These are phyloP conservation scores for Calamus simplicifolius DNA, from an alignment of 176 grass and related monocot genomes.

Conservation along the genomic window DNA sequence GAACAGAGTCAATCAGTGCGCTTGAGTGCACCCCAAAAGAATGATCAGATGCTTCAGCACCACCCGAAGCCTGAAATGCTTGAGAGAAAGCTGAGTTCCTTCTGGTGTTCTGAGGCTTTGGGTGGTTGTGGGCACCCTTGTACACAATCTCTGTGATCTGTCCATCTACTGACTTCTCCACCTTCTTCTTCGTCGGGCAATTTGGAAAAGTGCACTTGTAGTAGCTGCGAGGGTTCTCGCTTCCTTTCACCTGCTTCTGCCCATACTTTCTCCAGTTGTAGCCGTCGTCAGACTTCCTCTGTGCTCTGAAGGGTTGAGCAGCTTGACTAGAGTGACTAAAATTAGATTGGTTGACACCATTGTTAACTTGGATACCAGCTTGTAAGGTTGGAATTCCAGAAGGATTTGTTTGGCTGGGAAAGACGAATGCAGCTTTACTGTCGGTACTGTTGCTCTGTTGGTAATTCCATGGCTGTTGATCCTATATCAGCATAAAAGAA, in stretches of 20 bases:
- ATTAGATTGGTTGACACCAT: not conserved
- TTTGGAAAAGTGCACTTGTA: constrained; percentile 91
- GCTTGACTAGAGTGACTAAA: not conserved
- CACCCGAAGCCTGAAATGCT: constrained; percentile 2
- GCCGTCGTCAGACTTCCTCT: constrained; percentile 56
- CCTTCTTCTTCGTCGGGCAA: constrained; percentile 91
- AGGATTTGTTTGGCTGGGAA: not conserved
- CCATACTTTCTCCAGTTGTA: constrained; percentile 99
- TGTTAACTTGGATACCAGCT: not conserved
- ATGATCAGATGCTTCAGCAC: constrained; percentile 35
- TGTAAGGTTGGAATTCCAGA: not conserved
- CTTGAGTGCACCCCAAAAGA: constrained; percentile 32
- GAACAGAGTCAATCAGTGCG: constrained; percentile 14
- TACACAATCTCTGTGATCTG: constrained; percentile 94
- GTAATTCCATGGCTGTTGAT: too few relatives aligned
- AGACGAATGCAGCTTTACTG: too few relatives aligned
- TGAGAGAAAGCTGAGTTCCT: constrained; percentile 20
- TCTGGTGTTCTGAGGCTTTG: constrained; percentile 44
- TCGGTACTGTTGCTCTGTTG: too few relatives aligned
- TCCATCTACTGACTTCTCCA: constrained; percentile 68
- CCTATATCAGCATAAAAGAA: too few relatives aligned
- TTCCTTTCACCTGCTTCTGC: constrained; percentile 96
- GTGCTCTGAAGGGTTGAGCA: constrained; percentile 20
- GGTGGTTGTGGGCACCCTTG: constrained; percentile 81
- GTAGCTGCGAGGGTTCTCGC: constrained; percentile 92